Percentiles rank a stretch among this genome's conserved stretches.
phyloP scores from a whole-genome alignment of 2,329 filamentous ascomycete species.

The Fusarium floridanum region DNA sequence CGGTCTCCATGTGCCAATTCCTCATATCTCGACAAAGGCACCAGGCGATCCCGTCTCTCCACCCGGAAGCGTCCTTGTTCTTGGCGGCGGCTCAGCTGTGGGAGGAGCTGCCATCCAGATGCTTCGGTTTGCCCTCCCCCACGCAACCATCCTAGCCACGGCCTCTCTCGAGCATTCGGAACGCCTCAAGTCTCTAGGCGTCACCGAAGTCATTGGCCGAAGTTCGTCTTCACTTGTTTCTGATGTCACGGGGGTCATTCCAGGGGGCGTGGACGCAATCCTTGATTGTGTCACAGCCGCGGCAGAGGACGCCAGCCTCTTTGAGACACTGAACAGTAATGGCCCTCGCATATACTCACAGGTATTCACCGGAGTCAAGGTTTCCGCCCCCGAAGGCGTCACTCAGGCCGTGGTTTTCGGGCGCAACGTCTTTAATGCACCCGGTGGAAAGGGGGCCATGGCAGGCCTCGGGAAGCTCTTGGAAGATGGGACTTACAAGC shows the following conservation, averaged over 20 bases:
- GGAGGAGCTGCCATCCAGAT: conserved; percentile 39
- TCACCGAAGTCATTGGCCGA: conserved; percentile 22
- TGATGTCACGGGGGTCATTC: background rate
- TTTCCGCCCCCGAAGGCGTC: conserved; percentile 17
- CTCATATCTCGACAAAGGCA: conserved; percentile 24
- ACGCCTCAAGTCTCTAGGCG: conserved; percentile 25
- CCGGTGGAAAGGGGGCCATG: conserved; percentile 32
- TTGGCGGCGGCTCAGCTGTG: conserved; percentile 38
- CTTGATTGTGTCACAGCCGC: conserved; percentile 38
- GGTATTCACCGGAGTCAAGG: conserved; percentile 30
- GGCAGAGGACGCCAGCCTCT: conserved; percentile 15
- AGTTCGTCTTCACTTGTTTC: conserved; percentile 8
- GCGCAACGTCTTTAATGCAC: conserved; percentile 26
- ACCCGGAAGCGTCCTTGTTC: conserved; percentile 30
- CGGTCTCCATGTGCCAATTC: conserved; percentile 34
- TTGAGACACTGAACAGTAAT: conserved; percentile 4
- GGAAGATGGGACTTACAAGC: conserved; percentile 23
- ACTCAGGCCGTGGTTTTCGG: conserved; percentile 26
- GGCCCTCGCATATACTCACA: conserved; percentile 34
- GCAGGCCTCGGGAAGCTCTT: conserved; percentile 18
- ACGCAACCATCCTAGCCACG: conserved; percentile 26
- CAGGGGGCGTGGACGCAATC: conserved; percentile 36
- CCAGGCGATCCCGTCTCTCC: conserved; percentile 1
- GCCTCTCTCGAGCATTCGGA: conserved; percentile 24
- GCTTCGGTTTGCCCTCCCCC: conserved; percentile 33